Base-by-base conservation (phyloP, 306 rosid species). In the Pueraria montana region DNA sequence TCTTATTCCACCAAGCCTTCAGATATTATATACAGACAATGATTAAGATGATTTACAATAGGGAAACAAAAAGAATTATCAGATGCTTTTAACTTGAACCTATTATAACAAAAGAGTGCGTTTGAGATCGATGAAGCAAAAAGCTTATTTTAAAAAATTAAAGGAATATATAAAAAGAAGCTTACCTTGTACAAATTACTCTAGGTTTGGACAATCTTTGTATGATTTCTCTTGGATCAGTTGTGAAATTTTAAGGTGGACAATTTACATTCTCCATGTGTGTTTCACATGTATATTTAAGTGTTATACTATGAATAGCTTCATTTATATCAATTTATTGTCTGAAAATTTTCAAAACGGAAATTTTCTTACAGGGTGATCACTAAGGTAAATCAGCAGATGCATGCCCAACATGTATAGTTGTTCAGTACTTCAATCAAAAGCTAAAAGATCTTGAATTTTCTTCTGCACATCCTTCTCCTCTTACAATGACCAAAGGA, bases 391-490 rank as follows among this genome's bases (percentile, higher is more conserved):
- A 72, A 74, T 49, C 59, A 63, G 58, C 69, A 74, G 17, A 74
- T 38, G 27, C 66, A 72, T 45, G 75, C 38, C 34, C 26, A 72
- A 52, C 26, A 20, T 21, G 20, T 59, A 42, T 27, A 71, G 18
- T 30, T 72, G 18, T 30, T 72, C 58, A 66, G 46, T 32, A 45
- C 78, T 42, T 84, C 58, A 30, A 76, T 23, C n/a, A 79, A 64
- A 76, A 74, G 73, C 49, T 63, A 49, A 75, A 52, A 70, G 62
- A 71, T 81, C 40, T 55, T 71, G 71, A 68, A 75, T 38, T 84
- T 64, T 63, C 84, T 72, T 67, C 23, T 52, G 72, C 38, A 34
- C 59, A 9, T 74, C 38, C 59, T 10, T 77, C 53, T 50, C 16
- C 24, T 76, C 70, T 8, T 82, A 49, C 46, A 5, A 62, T 12